These are phyloP conservation scores for Aspergillus unguis DNA, from an alignment of 2,329 filamentous ascomycete species.

Conservation along the genomic window DNA sequence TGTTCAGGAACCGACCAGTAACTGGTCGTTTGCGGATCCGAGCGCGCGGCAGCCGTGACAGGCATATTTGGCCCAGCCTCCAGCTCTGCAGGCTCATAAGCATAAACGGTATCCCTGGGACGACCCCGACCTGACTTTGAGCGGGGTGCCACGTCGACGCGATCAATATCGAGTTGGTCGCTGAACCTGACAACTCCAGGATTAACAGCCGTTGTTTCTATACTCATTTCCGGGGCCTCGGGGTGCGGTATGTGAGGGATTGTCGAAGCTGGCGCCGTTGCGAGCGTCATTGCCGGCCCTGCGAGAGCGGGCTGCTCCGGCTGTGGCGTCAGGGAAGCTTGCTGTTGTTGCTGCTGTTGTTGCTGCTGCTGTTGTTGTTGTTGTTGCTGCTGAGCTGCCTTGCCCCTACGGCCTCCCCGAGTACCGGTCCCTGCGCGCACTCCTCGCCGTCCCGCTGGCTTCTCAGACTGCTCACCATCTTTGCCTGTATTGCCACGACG, in stretches of 20 bases:
- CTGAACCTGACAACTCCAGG: constrained; percentile 20
- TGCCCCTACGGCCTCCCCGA: constrained; percentile 36
- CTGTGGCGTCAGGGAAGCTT: constrained; percentile 10
- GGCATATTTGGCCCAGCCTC: constrained; percentile 17
- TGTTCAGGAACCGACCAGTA: constrained; percentile 54
- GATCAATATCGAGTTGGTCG: constrained; percentile 29
- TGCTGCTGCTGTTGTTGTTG: constrained; percentile 19
- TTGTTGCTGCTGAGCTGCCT: constrained; percentile 30
- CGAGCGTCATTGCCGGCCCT: constrained; percentile 18
- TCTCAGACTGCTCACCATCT: constrained; percentile 37
- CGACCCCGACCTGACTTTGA: constrained; percentile 29
- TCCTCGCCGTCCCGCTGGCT: constrained; percentile 33
- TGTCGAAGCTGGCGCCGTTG: constrained; percentile 17
- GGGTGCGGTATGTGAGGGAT: constrained; percentile 24
- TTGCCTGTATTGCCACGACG: constrained; percentile 34
- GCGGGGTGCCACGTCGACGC: constrained; percentile 22
- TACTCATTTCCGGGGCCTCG: constrained; percentile 22
- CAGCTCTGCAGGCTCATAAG: constrained; percentile 35
- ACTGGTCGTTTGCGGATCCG: constrained; percentile 45
- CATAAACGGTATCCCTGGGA: constrained; percentile 33
- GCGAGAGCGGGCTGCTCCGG: constrained; percentile 20
- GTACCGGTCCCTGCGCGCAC: constrained; percentile 31
- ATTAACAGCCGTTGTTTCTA: constrained; percentile 21
- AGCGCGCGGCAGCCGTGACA: constrained; percentile 27
- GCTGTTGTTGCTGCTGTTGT: constrained; percentile 11